Base-by-base conservation (phyloP, 1,284 basidiomycete genomes). In the Wallemia ichthyophaga region DNA sequence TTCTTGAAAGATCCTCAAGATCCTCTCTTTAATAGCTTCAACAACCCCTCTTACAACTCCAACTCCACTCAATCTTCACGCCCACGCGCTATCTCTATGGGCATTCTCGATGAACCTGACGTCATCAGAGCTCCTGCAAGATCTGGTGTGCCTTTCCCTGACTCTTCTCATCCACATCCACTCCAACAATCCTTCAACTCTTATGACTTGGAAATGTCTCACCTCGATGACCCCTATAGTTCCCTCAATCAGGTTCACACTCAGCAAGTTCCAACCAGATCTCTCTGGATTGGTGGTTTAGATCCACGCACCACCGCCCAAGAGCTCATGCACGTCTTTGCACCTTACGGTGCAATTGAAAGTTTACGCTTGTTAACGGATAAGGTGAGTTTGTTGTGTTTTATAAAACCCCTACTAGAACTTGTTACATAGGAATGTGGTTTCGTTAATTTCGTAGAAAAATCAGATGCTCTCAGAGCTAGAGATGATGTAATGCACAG, bases 401-500 rank as follows among this genome's bases (percentile, higher is more conserved):
- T 21, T 58, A 54, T 27, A 28, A 25, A 48, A 5, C 5, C 37
- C n/a, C 37, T 17, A 31, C 28, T 17, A 31, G 17, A 48, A 48
- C n/a, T 27, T 32, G 17, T 9, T 1, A 21, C 19, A 0, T 32
- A 92, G 87, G 89, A 92, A 68, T 98, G 94, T 68, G 92, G 91
- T 9, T 98, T 98, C 69, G 89, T 98, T 69, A 98, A 98, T 70
- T 98, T 92, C 68, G 85, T 94, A 60, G 91, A 94, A 64, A 82
- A 87, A 67, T 77, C 79, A 1, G 92, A 96, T 70, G 94, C 92
- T 21, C 81, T 96, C 61, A 81, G 85, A 60, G 92, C 92, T 3
- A 88, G 92, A 66, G 92, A 98, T 48, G 94, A 98, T 68, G 86
- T 96, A 21, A 75, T 94, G 58, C 94, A 91, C 67, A 81, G 91